These are phyloP conservation scores for Boletus tomentosulus DNA, from an alignment of 768 basidiomycete species.

Conservation along the genomic window DNA sequence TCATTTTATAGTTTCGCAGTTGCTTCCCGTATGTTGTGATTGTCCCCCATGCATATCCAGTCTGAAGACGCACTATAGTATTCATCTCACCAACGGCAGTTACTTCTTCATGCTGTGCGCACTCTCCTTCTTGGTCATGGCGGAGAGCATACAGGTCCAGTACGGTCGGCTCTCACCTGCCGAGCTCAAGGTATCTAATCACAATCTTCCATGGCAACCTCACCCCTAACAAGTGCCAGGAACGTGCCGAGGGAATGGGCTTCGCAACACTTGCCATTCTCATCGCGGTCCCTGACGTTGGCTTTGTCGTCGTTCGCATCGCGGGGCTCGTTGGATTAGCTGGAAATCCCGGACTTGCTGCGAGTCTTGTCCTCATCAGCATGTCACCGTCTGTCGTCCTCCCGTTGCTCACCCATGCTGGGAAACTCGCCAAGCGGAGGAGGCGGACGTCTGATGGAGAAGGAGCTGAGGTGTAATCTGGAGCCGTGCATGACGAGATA, in stretches of 20 bases:
- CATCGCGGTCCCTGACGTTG: slow-evolving; percentile 18
- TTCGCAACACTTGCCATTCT: slow-evolving; percentile 13
- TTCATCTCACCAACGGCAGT: slow-evolving; percentile 9
- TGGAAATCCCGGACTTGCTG: slow-evolving; percentile 8
- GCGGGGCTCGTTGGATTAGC: slow-evolving; percentile 9
- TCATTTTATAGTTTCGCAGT: background rate
- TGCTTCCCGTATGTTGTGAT: slow-evolving; percentile 9
- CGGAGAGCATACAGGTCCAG: slow-evolving; percentile 15
- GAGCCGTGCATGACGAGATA: too few relatives aligned
- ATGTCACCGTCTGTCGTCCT: slow-evolving; percentile 5
- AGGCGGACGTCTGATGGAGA: background rate
- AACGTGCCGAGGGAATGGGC: slow-evolving; percentile 12
- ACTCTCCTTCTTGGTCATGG: slow-evolving; percentile 15
- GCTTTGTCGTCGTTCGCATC: slow-evolving; percentile 17
- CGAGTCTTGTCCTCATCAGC: slow-evolving; percentile 9
- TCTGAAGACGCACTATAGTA: slow-evolving; percentile 12
- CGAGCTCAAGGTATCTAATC: too few relatives aligned
- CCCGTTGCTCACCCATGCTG: slow-evolving; percentile 1
- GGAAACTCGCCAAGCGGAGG: background rate
- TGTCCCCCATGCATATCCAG: background rate
- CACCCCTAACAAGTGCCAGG: slow-evolving; percentile 1
- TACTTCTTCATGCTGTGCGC: slow-evolving; percentile 10
- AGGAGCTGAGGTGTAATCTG: background rate
- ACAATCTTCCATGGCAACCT: background rate
- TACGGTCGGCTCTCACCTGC: slow-evolving; percentile 22